Evolutionary conservation across 768 basidiomycete genomes (phyloP), one percentile per base, ranked within the genome.

Genomic region (Psilocybe tampanensis): DNA sequence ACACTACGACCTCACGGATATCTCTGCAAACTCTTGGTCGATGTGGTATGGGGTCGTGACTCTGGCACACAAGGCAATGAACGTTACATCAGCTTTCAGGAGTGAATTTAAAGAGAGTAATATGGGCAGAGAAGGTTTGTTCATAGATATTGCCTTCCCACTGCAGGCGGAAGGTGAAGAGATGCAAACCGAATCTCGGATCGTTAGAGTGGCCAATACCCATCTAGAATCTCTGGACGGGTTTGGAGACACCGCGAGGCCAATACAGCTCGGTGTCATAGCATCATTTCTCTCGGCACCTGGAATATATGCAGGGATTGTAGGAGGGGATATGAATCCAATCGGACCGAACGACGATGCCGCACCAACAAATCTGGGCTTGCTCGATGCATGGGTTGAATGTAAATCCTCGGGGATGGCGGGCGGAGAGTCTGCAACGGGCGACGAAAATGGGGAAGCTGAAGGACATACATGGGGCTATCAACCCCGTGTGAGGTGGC

Each of bases 311-410:
- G 58, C 48, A 8, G 63, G 63, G 24, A 26, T 64, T 9, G 58
- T 64, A 6, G 63, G 52, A 44, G 63, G 63, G 11, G 63, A 64
- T 42, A 64, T 64, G 63, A 64, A 64, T 44, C 60, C 63, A 12
- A 64, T 64, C 6, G 63, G 60, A 22, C 63, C 63, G 6, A 24
- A 53, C 15, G 63, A 64, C 33, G 50, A 18, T 13, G 44, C 19
- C 39, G 26, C 57, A 17, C 58, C 63, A n/a, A 29, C 9, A n/a
- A 36, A 43, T 6, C 26, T 64, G n/a, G 60, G 58, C 13, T 47
- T 64, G 18, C 11, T 26, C n/a, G 63, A 64, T 47, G 60, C 55
- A 8, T 64, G 63, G 63, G 23, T 41, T 4, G 23, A 32, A 6
- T 48, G 42, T 32, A 47, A 45, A 41, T n/a, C 32, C 1, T 22